These are phyloP conservation scores for Cryptococcus jaspeensis DNA, from an alignment of 1,284 basidiomycete genomes.

Conservation along the genomic window DNA sequence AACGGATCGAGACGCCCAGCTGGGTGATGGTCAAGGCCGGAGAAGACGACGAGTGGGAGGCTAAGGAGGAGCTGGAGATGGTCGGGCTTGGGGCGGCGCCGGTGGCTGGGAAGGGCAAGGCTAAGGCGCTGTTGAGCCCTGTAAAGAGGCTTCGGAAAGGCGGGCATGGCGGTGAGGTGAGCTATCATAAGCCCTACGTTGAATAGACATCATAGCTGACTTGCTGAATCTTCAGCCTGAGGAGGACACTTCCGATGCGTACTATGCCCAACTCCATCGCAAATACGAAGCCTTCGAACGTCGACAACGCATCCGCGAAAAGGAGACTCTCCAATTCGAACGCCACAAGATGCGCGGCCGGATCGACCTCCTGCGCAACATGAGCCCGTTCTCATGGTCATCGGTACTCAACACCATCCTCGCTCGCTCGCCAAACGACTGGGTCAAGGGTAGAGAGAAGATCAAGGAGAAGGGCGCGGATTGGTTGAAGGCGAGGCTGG, in stretches of 20 bases:
- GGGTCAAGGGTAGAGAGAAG: constrained; percentile 36
- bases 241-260: constrained; percentile 75
- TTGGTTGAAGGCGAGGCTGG: constrained; percentile 40
- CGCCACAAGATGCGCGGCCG: constrained; percentile 86
- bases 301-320: constrained; percentile 76
- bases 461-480: constrained; percentile 34
- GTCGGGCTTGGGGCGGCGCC: background rate
- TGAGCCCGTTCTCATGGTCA: constrained; percentile 33
- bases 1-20: constrained; percentile 41
- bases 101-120: background rate
- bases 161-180: constrained; percentile 21
- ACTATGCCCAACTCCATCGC: constrained; percentile 79
- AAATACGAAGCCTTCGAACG: constrained; percentile 85
- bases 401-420: constrained; percentile 29
- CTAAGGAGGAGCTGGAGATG: constrained; percentile 33
- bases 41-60: constrained; percentile 46
- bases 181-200: background rate
- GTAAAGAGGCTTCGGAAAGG: constrained; percentile 31
- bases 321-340: constrained; percentile 84
- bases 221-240: constrained; percentile 53
- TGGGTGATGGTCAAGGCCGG: constrained; percentile 40
- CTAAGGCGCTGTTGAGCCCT: constrained; percentile 16
- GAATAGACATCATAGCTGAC: background rate
- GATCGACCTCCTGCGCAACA: constrained; percentile 71
- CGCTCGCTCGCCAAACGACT: constrained; percentile 14